A percentile compares a stretch with the other conserved stretches of the same genome.
These are phyloP conservation scores for Albugo candida DNA, from an alignment of 352 stramenopile species.

Conservation along the genomic window DNA sequence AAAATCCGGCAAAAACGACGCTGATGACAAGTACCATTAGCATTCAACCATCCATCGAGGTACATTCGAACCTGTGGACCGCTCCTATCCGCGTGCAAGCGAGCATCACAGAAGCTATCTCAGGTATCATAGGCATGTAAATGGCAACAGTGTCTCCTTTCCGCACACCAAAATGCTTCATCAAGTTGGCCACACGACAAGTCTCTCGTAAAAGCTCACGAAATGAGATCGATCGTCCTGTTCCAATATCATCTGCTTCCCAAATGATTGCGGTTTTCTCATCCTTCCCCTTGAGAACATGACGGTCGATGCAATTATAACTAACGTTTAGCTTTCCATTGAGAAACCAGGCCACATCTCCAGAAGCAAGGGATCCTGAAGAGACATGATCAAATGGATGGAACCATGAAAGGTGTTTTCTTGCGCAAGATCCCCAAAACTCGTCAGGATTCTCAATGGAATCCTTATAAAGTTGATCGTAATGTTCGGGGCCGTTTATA, in stretches of 20 bases:
- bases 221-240: slow-evolving; percentile 83
- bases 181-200: slow-evolving; percentile 90
- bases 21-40: slow-evolving; percentile 10
- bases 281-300: slow-evolving; percentile 39
- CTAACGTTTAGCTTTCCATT: slow-evolving; percentile 89
- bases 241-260: slow-evolving; percentile 91
- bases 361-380: slow-evolving; percentile 75
- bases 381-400: slow-evolving; percentile 78
- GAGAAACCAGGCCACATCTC: slow-evolving; percentile 90
- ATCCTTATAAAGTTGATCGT: slow-evolving; percentile 72
- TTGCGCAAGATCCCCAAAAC: slow-evolving; percentile 87
- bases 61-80: slow-evolving; percentile 41
- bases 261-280: slow-evolving; percentile 93
- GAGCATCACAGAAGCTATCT: slow-evolving; percentile 95
- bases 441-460: slow-evolving; percentile 70
- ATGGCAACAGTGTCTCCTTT: slow-evolving; percentile 92
- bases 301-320: slow-evolving; percentile 91
- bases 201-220: slow-evolving; percentile 78
- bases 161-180: slow-evolving; percentile 75
- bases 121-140: slow-evolving; percentile 99
- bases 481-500: slow-evolving; percentile 48
- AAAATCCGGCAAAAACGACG: slow-evolving; percentile 95
- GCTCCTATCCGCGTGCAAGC: slow-evolving; percentile 94
- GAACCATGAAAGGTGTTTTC: slow-evolving; percentile 86
- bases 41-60: too few relatives aligned